Base-by-base conservation (phyloP, 148 eudicot species). In the Fagopyrum homotropicum region DNA sequence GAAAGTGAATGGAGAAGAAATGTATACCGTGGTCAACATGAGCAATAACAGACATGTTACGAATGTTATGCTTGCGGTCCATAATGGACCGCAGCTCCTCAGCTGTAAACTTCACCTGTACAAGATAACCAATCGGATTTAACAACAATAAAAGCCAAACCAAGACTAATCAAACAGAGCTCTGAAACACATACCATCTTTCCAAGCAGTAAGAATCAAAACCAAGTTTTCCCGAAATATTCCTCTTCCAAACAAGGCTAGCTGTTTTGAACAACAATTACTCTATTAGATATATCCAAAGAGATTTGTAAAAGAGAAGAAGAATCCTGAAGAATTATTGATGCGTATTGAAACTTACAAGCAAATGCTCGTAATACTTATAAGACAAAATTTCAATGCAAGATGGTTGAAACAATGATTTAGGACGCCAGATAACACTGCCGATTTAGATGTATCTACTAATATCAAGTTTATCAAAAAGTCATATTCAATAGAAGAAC, bases 21-120 rank as follows among this genome's bases (percentile, higher is more conserved):
- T 52, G 4, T 14, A 46, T 85, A 87, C 88, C 87, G 60, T 87
- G 90, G 54, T 85, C 88, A 1, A 87, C 90, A 70, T 87, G 90
- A 10, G 88, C 90, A 83, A 88, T 88, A 43, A 88, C 88, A 47
- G 91, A 88, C 91, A 88, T 88, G 64, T 88, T 88, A 75, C 87
- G 85, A 72, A 88, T 86, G 81, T 88, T 88, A 64, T 88, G 87
- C 73, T 88, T 88, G 44, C 4, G 66, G 86, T 87, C 90, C 90
- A 87, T 87, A 79, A 87, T 87, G 72, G 76, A 59, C 6, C 88
- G 88, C 49, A 87, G 82, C 80, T 79, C 91, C 7, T 88, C 91
- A 16, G 86, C 87, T 46, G 89, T 88, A 59, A 88, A 88, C 86
- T 88, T 88, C 89, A 86, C 91, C 91, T 87, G 88, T 2, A 22